Base-by-base conservation (phyloP, 129 eudicot species). In the Centella asiatica region DNA sequence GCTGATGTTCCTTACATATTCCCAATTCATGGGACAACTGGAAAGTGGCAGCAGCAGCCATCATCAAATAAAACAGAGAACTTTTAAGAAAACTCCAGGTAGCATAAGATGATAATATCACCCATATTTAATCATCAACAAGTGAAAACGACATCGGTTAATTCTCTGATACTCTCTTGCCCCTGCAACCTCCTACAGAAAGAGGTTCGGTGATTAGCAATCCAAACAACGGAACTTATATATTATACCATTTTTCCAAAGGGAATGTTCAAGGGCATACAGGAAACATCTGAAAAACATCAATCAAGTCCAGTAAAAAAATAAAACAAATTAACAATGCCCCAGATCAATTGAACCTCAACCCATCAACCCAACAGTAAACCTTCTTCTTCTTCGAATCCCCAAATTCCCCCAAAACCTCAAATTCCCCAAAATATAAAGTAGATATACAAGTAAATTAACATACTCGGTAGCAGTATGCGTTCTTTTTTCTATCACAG, bases 21-120 rank as follows among this genome's bases (percentile, higher is more conserved):
- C 89, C 89, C 59, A 76, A 69, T 58, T 75, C 72, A 44, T 63
- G 81, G 68, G 87, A 86, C 44, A 79, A 57, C 61, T 80, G 94
- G 73, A 86, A 74, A 60, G 87, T 81, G 81, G 89, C 83, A 67
- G 86, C 62, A 64, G 72, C 70, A 54, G 80, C 78, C 94, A 81
- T 79, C 53, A 29, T 67, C 13, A 46, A 39, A 65, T 33, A 32
- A 72, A 24, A 19, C 51, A n/a, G 60, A 47, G 23, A 49, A 67
- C 28, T 53, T 52, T 53, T 54, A 53, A 47, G 17, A 44, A 51
- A 54, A 49, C 58, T 77, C 55, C 53, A 9, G 18, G 25, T 28
- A 46, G 72, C 72, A 70, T 48, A 67, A 47, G 44, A 54, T 44
- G 54, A 71, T 15, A 48, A 49, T 40, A 51, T 67, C 51, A 48